Conservation (phyloP, 805 yeast species). For the Candida michaelii region DNA sequence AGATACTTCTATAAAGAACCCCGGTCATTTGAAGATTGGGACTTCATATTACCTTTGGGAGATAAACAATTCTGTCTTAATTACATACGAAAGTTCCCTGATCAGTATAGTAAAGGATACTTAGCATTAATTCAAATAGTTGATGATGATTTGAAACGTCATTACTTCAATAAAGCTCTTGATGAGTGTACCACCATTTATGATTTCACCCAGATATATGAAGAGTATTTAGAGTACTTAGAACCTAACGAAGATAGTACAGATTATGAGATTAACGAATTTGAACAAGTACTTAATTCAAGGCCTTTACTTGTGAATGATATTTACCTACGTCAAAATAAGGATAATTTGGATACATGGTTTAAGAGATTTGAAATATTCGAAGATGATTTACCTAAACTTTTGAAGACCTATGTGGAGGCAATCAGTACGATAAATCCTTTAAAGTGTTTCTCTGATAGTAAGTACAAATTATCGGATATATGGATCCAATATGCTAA, state of each 20-base stretch:
- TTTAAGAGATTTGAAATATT: conserved; percentile 53
- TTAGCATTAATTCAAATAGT: not conserved
- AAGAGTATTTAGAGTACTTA: conserved; percentile 49
- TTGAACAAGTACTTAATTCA: conserved; percentile 56
- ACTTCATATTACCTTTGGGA: conserved; percentile 24
- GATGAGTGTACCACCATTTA: conserved; percentile 46
- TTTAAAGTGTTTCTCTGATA: conserved; percentile 30
- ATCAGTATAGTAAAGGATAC: conserved; percentile 53
- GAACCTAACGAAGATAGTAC: conserved; percentile 17
- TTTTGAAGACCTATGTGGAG: conserved; percentile 54
- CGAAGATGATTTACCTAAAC: conserved; percentile 38
- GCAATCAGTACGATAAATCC: conserved; percentile 73
- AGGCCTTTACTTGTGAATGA: conserved; percentile 65
- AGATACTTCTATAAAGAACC: conserved; percentile 2
- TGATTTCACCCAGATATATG: conserved; percentile 66
- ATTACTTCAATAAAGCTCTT: conserved; percentile 50
- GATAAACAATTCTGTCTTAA: conserved; percentile 4
- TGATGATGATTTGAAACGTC: conserved; percentile 3
- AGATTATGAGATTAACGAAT: conserved; percentile 35
- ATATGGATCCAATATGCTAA: conserved; percentile 74
- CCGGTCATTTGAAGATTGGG: conserved; percentile 29
- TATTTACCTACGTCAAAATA: conserved; percentile 59
- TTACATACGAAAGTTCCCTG: conserved; percentile 46
- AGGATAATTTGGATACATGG: conserved; percentile 70
- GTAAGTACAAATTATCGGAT: conserved; percentile 42